A percentile compares a stretch with the other conserved stretches of the same genome.
Evolutionary conservation across 2,329 filamentous ascomycete genomes (phyloP).

Genomic region (Monosporascus ibericus): DNA sequence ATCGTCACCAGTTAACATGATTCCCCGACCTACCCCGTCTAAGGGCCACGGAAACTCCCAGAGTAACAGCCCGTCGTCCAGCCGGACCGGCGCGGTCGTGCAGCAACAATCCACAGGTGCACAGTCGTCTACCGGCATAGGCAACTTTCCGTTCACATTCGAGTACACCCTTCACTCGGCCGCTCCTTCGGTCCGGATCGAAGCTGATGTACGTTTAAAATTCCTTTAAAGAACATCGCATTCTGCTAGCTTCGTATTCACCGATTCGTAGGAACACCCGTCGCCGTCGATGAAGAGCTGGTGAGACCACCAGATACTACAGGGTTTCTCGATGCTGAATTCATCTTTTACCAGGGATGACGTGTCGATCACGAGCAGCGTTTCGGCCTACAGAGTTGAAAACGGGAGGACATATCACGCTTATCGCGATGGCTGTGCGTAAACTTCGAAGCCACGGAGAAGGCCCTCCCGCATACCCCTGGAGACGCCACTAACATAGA

Average conservation of each 20-base stretch:
- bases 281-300: slow-evolving; percentile 3
- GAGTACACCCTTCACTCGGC: slow-evolving; percentile 9
- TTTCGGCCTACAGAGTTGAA: slow-evolving; percentile 17
- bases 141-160: slow-evolving; percentile 15
- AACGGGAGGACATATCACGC: slow-evolving; percentile 41
- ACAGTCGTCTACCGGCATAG: slow-evolving; percentile 8
- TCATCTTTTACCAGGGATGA: slow-evolving; percentile 10
- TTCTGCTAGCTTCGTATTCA: slow-evolving; percentile 1
- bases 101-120: neutral
- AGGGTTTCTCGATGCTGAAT: neutral
- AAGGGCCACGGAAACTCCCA: neutral
- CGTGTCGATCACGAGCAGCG: slow-evolving; percentile 17
- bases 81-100: neutral
- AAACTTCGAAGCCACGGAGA: neutral
- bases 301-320: neutral
- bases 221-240: neutral
- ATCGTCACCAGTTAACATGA: neutral
- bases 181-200: slow-evolving; percentile 10
- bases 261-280: slow-evolving; percentile 6
- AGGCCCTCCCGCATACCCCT: no score
- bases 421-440: slow-evolving; percentile 41
- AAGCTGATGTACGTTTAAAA: slow-evolving; percentile 10
- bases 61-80: neutral
- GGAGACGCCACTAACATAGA: slow-evolving; percentile 1
- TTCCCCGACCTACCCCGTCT: neutral